Base-by-base conservation (phyloP, 2,329 filamentous ascomycete genomes). In the Fusarium mundagurra region DNA sequence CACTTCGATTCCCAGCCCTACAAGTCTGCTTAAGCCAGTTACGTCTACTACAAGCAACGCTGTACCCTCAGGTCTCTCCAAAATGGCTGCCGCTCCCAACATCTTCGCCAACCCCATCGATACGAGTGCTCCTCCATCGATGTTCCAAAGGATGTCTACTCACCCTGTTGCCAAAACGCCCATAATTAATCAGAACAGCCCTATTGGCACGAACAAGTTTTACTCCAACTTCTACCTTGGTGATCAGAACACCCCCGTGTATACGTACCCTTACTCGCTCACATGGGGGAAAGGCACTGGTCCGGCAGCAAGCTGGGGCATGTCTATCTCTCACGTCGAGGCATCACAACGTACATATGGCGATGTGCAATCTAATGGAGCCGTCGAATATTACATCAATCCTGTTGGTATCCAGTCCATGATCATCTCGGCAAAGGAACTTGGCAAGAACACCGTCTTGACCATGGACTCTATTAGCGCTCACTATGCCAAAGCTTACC, bases 381-480 rank as follows among this genome's bases (percentile, higher is more conserved):
- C 93, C 8, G 87, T 88, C 3, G 84, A 88, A 34, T 98, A 92
- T 80, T 98, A 93, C 76, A 88, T 92, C 79, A 96, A 94, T 77
- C 95, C 96, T 1, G 85, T 96, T 48, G 93, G 93, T 1, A 92
- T 97, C 33, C 93, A 97, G 78, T 94, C 93, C 4, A 80, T 98
- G 36, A 89, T 94, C 34, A 84, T 98, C 16, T 96, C 94, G 1
- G 95, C 95, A 3, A 84, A 85, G 22, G 94, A 97, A 79, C 87
- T 98, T 14, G 89, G 87, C 8, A 78, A 83, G 5, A 86, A 84
- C 18, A 94, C 93, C 0, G 82, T 84, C 12, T 78, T 92, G 36
- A 89, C 88, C 1, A 86, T 81, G 20, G 86, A 89, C 80, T 85
- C 83, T 75, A 81, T 88, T 73, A 91, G 85, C 64, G 89, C 86